A percentile compares a stretch with the other conserved stretches of the same genome.
These are phyloP conservation scores for Gorgonomyces haynaldii DNA, from an alignment of 192 early-diverging fungal genomes.

Conservation along the genomic window DNA sequence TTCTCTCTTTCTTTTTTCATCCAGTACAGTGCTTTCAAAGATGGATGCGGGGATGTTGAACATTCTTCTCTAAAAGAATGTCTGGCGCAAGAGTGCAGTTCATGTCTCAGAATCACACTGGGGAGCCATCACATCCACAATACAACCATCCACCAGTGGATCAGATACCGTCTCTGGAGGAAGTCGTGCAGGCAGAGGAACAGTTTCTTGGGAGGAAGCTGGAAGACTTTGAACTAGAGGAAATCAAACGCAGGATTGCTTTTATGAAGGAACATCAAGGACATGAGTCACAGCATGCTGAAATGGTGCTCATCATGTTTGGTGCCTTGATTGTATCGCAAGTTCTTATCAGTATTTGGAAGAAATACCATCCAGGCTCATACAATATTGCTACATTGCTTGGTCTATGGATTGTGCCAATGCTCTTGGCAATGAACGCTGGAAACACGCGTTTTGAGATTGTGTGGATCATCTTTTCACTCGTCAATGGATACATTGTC, in stretches of 20 bases:
- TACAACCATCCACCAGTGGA: too few relatives aligned
- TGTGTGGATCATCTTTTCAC: conserved; percentile 28
- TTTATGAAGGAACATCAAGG: conserved; percentile 9
- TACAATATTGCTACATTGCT: conserved; percentile 33
- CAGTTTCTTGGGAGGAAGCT: conserved; percentile 1
- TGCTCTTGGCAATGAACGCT: conserved; percentile 14
- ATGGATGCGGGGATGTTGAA: too few relatives aligned
- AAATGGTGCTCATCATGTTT: conserved; percentile 40
- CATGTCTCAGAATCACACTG: too few relatives aligned
- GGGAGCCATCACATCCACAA: too few relatives aligned
- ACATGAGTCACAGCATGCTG: conserved; percentile 25
- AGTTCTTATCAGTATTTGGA: conserved; percentile 33
- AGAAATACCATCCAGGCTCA: conserved; percentile 22
- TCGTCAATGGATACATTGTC: conserved; percentile 28
- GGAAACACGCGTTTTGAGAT: conserved; percentile 29
- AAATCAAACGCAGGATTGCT: not conserved
- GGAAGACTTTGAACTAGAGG: not conserved
- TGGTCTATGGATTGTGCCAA: conserved; percentile 38
- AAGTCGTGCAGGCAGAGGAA: conserved; percentile 4
- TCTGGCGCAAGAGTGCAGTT: too few relatives aligned
- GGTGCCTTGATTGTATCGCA: conserved; percentile 29
- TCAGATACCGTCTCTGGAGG: not conserved
- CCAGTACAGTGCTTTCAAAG: too few relatives aligned
- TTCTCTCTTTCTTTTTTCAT: too few relatives aligned
- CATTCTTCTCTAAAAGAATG: too few relatives aligned